Percentiles rank a stretch among this genome's conserved stretches.
phyloP scores from a whole-genome alignment of 331 rosid species.

The Malus hybrid region DNA sequence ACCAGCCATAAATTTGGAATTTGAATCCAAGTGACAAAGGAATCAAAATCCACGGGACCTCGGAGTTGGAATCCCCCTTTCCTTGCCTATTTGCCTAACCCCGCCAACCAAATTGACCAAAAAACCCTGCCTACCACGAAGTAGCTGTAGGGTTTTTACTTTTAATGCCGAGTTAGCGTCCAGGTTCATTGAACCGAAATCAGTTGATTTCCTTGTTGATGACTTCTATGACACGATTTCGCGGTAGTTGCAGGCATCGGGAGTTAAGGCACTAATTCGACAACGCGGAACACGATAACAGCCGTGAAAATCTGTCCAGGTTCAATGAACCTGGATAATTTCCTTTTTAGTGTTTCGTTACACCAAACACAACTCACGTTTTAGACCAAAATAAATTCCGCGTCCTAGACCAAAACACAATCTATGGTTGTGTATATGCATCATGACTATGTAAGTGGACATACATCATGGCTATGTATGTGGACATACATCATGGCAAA shows the following conservation, averaged over 20 bases:
- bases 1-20: background rate
- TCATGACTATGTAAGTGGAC: too few relatives aligned
- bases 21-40: background rate
- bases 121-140: background rate
- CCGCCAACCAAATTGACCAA: background rate
- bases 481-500: too few relatives aligned
- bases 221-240: background rate
- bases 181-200: slow-evolving; percentile 17
- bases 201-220: background rate
- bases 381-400: too few relatives aligned
- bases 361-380: background rate
- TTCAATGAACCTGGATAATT: slow-evolving; percentile 31
- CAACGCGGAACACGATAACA: background rate
- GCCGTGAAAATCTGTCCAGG: slow-evolving; percentile 21
- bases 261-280: background rate
- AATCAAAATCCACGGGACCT: background rate
- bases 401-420: background rate
- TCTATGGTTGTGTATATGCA: too few relatives aligned
- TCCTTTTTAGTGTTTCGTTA: background rate
- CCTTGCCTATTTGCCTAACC: background rate
- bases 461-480: background rate
- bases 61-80: too few relatives aligned
- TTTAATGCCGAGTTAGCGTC: background rate
- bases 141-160: background rate
- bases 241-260: background rate